phyloP scores from a whole-genome alignment of 2,329 filamentous ascomycete genomes.

The Nothomitra cinnamomea region DNA sequence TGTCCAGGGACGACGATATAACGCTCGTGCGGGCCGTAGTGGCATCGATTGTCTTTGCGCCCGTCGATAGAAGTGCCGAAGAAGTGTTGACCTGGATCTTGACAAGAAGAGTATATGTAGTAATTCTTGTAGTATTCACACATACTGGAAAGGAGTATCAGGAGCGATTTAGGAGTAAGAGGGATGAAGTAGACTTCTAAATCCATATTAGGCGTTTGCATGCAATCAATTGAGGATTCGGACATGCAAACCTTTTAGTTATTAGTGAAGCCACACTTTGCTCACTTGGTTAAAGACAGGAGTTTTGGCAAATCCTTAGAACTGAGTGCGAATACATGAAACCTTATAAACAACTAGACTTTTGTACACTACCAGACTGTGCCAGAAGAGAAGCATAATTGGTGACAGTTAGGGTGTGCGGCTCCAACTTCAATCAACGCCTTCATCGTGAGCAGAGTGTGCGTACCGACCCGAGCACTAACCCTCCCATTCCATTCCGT shows the following conservation, averaged over 20 bases:
- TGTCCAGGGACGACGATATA: constrained; percentile 53
- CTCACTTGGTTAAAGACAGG: background rate
- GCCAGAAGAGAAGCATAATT: background rate
- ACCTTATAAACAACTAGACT: background rate
- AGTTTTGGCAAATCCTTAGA: background rate
- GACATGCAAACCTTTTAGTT: background rate
- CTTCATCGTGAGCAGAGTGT: background rate
- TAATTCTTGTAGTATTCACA: constrained; percentile 56
- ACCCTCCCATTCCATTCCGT: background rate
- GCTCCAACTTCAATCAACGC: background rate
- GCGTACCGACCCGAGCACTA: background rate
- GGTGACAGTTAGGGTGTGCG: background rate
- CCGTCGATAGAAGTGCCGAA: constrained; percentile 54
- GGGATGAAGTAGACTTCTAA: background rate
- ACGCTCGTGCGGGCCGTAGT: constrained; percentile 51
- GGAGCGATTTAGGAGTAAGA: background rate
- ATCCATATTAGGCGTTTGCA: background rate
- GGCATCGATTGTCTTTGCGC: constrained; percentile 35
- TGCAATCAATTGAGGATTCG: background rate
- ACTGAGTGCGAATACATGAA: constrained; percentile 1
- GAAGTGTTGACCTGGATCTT: constrained; percentile 53
- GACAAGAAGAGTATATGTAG: constrained; percentile 57
- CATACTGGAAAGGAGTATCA: constrained; percentile 19
- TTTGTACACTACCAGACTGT: background rate
- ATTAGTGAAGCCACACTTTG: background rate